Base-by-base conservation (phyloP, 495 filamentous ascomycete species). In the Massariosphaeria phaeospora region DNA sequence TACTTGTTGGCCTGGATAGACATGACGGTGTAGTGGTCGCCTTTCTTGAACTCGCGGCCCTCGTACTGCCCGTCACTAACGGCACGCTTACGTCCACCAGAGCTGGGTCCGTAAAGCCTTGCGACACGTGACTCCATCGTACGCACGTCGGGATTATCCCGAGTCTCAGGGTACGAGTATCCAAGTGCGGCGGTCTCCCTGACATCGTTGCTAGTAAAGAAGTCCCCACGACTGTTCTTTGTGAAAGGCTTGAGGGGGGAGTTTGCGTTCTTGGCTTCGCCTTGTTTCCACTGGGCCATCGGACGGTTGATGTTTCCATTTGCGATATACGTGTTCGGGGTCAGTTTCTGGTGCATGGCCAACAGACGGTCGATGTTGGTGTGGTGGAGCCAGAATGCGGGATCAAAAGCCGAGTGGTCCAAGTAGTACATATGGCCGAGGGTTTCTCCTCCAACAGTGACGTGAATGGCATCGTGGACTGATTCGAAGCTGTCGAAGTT, bases 311-410 rank as follows among this genome's bases (percentile, higher is more conserved):
- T 38, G 30, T 27, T 34, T 17, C 53, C 52, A 36, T 40, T 54
- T 26, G 39, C 41, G 26, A 64, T 51, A 18, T 45, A 64, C 1
- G 52, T 61, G 53, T 61, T 54, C 18, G 57, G 61, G 9, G 59
- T 31, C 20, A 60, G 10, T 21, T 44, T 34, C 34, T 61, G 62
- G 43, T 57, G 57, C 52, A 64, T 61, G 43, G 62, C 57, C n/a
- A 61, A 33, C 1, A 53, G 48, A 23, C 62, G 62, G 48, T 64
- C 62, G 36, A 64, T 54, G 36, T 64, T 64, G 53, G 31, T 48
- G 51, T 64, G 62, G 46, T 64, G 62, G 30, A 64, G 52, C 62
- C 62, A 64, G 62, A 64, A 64, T 30, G 54, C 25, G 13, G 62
- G 62, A 27, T 64, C 62, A 33, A 64, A 64, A 11, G 62, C 47